Evolutionary conservation across 1,139 yeast species (phyloP).

Genomic region (Zhuliangozyma parablackwelliae): DNA sequence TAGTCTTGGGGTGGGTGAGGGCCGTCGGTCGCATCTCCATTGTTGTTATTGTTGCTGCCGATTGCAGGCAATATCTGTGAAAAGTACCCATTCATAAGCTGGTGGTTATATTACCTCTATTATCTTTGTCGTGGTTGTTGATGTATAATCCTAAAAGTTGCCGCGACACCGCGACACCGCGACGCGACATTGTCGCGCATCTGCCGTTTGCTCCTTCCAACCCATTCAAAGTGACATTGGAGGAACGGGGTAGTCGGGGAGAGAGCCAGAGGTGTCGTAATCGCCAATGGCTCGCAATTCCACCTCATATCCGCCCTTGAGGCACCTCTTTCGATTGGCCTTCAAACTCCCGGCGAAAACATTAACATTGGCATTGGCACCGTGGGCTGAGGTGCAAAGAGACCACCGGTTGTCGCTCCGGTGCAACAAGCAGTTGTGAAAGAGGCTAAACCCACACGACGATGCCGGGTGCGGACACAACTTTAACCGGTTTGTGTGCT

Average conservation of each 20-base stretch:
- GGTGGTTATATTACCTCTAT: no score
- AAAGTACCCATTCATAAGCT: no score
- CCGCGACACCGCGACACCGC: no score
- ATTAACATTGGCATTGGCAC: slow-evolving; percentile 2
- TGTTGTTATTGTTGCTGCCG: no score
- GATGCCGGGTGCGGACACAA: slow-evolving; percentile 7
- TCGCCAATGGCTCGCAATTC: slow-evolving; percentile 6
- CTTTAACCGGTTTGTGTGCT: slow-evolving; percentile 5
- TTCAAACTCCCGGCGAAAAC: slow-evolving; percentile 5
- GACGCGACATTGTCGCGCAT: no score
- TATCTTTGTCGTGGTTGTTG: no score
- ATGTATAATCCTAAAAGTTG: no score
- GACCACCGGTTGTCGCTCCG: slow-evolving; percentile 4
- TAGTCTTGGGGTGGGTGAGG: no score
- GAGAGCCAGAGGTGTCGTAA: slow-evolving; percentile 5
- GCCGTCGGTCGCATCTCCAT: no score
- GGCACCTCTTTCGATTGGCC: slow-evolving; percentile 4
- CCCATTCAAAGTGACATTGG: no score
- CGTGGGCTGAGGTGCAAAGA: slow-evolving; percentile 2
- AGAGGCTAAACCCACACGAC: slow-evolving; percentile 4
- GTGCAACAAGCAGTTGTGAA: slow-evolving; percentile 1
- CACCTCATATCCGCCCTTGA: slow-evolving; percentile 3
- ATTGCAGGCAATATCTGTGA: no score
- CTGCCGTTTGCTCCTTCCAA: no score
- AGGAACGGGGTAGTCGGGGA: slow-evolving; percentile 5